Base-by-base conservation (phyloP, 257 asterid genomes). In the Osmanthus fragrans region DNA sequence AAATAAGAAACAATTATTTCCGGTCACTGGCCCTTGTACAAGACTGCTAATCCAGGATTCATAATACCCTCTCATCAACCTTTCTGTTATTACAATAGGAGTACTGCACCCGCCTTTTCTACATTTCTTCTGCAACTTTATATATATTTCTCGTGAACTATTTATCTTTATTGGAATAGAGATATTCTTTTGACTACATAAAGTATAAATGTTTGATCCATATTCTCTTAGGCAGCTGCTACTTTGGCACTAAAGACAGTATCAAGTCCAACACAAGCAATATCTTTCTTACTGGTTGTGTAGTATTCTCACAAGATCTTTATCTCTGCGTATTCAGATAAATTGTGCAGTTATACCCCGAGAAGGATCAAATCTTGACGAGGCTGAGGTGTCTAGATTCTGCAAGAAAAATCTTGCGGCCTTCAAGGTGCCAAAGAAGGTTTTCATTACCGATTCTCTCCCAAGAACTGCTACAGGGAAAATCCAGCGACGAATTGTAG, bases 361-460 rank as follows among this genome's bases (percentile, higher is more conserved):
- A 42, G 97, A 92, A 13, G 96, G 94, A 29, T 81, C 92, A 56
- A 87, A 83, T 70, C 80, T 96, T 30, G 88, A 90, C 37, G 98
- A 90, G 79, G 92, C 78, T 11, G 96, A 92, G 83, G 96, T 96
- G 30, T 72, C 77, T 37, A 86, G 88, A 71, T 87, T 87, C 82
- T 90, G 98, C 90, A 94, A 88, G 95, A 94, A 89, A 86, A 94
- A 94, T 49, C 88, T 96, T 19, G 97, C 99, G 0, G 93, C 86
- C 51, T 96, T 94, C 85, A 96, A 96, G 96, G 94, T 96, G 60
- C 99, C 99, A 9, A 94, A 96, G 90, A 93, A 75, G 91, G 94
- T 94, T 36, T 96, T 96, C 85, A 77, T 92, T 75, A 92, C 99
- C 0, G 97, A 91, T 87, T 80, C 92, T 7, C 85, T 96, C 56